These are phyloP conservation scores for Cryptococcus depauperatus DNA, from an alignment of 1,284 basidiomycete genomes.

Conservation along the genomic window DNA sequence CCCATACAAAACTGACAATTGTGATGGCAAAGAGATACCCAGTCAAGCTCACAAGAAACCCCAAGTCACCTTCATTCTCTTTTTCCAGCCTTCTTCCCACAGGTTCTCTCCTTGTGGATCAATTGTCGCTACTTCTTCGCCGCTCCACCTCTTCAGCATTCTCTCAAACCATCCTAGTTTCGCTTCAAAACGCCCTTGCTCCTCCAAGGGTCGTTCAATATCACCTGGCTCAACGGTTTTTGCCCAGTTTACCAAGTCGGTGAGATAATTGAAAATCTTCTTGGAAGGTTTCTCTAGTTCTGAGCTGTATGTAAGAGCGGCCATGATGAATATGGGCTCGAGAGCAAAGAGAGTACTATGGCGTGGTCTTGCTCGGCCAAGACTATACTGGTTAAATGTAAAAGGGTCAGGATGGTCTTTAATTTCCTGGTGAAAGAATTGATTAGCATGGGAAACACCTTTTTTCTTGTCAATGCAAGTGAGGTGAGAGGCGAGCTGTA, in stretches of 20 bases:
- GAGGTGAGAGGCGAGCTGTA: conserved; percentile 18
- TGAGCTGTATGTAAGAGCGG: conserved; percentile 4
- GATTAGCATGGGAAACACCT: conserved; percentile 10
- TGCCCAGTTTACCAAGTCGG: conserved; percentile 14
- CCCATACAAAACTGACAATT: too few species aligned
- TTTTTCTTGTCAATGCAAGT: conserved; percentile 7
- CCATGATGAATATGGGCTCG: conserved; percentile 27
- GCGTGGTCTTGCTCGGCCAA: conserved; percentile 19
- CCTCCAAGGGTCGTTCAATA: conserved; percentile 22
- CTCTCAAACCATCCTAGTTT: conserved; percentile 24
- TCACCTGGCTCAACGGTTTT: conserved; percentile 11
- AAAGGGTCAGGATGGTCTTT: too few species aligned
- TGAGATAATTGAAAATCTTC: conserved; percentile 11
- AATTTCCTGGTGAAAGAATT: too few species aligned
- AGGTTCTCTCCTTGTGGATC: conserved; percentile 16
- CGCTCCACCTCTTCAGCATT: conserved; percentile 17
- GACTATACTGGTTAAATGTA: too few species aligned
- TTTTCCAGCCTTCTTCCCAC: conserved; percentile 33
- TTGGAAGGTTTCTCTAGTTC: neutral
- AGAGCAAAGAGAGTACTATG: conserved; percentile 32
- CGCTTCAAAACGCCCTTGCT: conserved; percentile 16
- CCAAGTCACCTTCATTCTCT: conserved; percentile 23
- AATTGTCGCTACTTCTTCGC: conserved; percentile 3
- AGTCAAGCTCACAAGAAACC: conserved; percentile 16
- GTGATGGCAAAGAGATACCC: too few species aligned